Base-by-base conservation (phyloP, 305 asterid species). In the Plantago coronopus region DNA sequence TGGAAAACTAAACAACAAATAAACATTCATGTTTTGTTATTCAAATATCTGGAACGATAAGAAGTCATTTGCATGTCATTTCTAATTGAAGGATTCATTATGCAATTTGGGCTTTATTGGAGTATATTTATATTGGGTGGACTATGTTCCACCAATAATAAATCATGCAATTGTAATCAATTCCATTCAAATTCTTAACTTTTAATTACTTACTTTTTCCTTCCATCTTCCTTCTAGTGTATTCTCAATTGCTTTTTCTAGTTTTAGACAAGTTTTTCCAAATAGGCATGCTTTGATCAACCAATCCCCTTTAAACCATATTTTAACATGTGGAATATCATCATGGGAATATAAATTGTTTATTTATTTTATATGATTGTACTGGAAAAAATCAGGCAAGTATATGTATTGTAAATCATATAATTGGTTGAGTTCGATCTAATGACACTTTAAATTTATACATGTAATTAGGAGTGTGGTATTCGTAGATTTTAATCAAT, bases 261-360 rank as follows among this genome's bases (percentile, higher is more conserved):
- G 65, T 74, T 72, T 37, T 12, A 53, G 63, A 50, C 65, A 72
- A 77, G 75, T 79, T 74, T n/a, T 76, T 88, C 86, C 76, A 86
- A 76, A 54, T 77, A 70, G 69, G 79, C 76, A 77, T 83, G 78
- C 78, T 69, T 61, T 67, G 72, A 69, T 69, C 72, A 46, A 62
- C 57, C 51, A 72, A 71, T 59, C 22, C 25, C n/a, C 20, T 59
- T 25, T 67, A 54, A 34, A 58, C 27, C 25, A 50, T 44, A 20
- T 34, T 49, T 48, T 13, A 27, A 72, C 75, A 68, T 69, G 76
- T 75, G 40, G 31, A 17, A 43, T 43, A 12, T 76, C 21, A 61
- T 47, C 43, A 50, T 46, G 45, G 72, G 67, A 67, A 65, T 48
- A 34, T 34, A n/a, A n/a, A n/a, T n/a, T n/a, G n/a, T n/a, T n/a